These are phyloP conservation scores for Eucalyptus pauciflora DNA, from an alignment of 345 rosid genomes.

Conservation along the genomic window DNA sequence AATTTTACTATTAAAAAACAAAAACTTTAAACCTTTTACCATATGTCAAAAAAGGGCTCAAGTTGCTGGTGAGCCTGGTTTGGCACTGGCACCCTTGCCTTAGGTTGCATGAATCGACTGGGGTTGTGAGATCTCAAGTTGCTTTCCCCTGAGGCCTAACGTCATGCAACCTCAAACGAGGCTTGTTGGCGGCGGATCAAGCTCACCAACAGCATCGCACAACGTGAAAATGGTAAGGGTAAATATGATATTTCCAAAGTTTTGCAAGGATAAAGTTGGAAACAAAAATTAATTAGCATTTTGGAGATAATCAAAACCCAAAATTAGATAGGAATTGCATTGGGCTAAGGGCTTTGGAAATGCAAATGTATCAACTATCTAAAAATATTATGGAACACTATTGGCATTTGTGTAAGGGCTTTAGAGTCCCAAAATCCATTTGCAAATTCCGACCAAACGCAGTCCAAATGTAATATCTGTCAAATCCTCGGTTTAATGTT, in stretches of 20 bases:
- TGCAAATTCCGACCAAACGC: background rate
- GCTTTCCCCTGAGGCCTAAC: background rate
- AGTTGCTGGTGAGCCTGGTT: rapidly evolving
- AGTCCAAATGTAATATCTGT: background rate
- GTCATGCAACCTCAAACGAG: background rate
- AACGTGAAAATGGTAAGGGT: background rate
- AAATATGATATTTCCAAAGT: background rate
- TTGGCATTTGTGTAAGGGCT: background rate
- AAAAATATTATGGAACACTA: background rate
- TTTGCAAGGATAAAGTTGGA: background rate
- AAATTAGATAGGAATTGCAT: background rate
- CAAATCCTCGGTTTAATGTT: background rate
- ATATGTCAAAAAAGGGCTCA: background rate
- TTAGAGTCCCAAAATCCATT: background rate
- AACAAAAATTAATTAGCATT: background rate
- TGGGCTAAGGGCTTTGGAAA: background rate
- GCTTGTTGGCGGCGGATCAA: background rate
- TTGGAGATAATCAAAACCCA: background rate
- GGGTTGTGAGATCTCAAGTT: background rate
- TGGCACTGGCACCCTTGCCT: background rate
- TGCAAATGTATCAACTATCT: background rate
- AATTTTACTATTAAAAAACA: background rate
- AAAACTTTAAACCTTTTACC: background rate
- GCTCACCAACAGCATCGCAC: rapidly evolving
- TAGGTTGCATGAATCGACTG: background rate